These are phyloP conservation scores for Hibiscus syriacus DNA, from an alignment of 345 rosid genomes.

Conservation along the genomic window DNA sequence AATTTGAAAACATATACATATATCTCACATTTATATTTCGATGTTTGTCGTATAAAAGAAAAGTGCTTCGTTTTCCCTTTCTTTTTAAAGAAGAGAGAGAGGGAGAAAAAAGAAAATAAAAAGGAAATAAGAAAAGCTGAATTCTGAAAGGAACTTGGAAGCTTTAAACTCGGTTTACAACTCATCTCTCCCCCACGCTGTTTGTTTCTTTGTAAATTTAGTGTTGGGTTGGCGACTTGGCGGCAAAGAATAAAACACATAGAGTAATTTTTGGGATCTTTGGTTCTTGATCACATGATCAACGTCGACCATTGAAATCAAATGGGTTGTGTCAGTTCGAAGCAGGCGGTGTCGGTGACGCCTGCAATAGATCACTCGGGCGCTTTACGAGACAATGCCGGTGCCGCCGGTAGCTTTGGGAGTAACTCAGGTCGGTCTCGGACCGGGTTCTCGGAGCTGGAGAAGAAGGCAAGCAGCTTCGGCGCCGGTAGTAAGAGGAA, in stretches of 20 bases:
- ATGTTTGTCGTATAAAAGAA: not conserved
- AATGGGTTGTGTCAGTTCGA: conserved; percentile 97
- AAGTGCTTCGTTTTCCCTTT: not conserved
- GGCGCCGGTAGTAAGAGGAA: conserved; percentile 2
- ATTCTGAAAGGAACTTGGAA: not conserved
- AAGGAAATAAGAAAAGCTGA: not conserved
- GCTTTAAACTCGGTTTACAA: not conserved
- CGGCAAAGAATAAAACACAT: not conserved
- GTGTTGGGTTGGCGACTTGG: conserved; percentile 10
- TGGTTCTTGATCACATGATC: not conserved
- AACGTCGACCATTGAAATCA: not conserved
- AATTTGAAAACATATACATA: no score
- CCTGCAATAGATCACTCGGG: conserved; percentile 79
- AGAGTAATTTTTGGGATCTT: conserved; percentile 1
- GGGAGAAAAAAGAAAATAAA: not conserved
- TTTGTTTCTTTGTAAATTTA: not conserved
- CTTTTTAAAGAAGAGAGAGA: not conserved
- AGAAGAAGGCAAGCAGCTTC: conserved; percentile 18
- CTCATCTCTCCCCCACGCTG: not conserved
- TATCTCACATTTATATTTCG: not conserved
- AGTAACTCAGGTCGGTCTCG: conserved; percentile 24
- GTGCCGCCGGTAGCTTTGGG: conserved; percentile 8
- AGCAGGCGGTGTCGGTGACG: conserved; percentile 86
- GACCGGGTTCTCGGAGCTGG: conserved; percentile 12
- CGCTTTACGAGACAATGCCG: conserved; percentile 29